Conservation (phyloP, 257 asterid genomes). For the Solanum paucissectum region DNA sequence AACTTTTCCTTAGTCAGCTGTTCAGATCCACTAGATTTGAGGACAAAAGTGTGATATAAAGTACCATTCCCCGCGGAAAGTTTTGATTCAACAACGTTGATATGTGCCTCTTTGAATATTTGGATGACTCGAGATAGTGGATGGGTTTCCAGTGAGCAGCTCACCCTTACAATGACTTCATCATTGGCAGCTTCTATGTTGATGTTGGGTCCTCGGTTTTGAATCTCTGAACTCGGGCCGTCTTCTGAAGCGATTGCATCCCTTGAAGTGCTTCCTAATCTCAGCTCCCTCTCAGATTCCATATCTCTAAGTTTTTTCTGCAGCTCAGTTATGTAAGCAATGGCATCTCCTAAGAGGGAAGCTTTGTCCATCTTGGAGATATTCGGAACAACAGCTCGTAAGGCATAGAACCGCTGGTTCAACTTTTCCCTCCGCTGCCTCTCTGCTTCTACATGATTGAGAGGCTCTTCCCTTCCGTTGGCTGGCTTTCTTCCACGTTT, state of each 20-base stretch:
- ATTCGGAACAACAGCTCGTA: slow-evolving; percentile 79
- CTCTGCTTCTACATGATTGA: slow-evolving; percentile 86
- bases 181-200: slow-evolving; percentile 29
- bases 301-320: slow-evolving; percentile 68
- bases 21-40: slow-evolving; percentile 56
- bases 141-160: slow-evolving; percentile 52
- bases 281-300: slow-evolving; percentile 49
- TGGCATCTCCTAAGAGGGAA: slow-evolving; percentile 84
- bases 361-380: slow-evolving; percentile 97
- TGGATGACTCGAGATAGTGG: slow-evolving; percentile 58
- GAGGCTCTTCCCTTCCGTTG: slow-evolving; percentile 81
- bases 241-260: slow-evolving; percentile 28
- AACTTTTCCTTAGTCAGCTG: slow-evolving; percentile 65
- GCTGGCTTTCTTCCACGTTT: slow-evolving; percentile 92
- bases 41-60: slow-evolving; percentile 66
- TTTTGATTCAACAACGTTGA: slow-evolving; percentile 45
- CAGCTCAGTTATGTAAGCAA: slow-evolving; percentile 81
- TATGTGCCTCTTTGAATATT: slow-evolving; percentile 49
- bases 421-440: slow-evolving; percentile 83
- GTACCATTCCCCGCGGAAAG: slow-evolving; percentile 44
- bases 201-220: slow-evolving; percentile 18
- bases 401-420: slow-evolving; percentile 76
- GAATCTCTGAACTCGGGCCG: slow-evolving; percentile 15
- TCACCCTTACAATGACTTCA: slow-evolving; percentile 46
- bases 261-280: slow-evolving; percentile 22